Percentiles rank a stretch among this genome's conserved stretches.
Evolutionary conservation across 2,329 filamentous ascomycete genomes (phyloP).

Genomic region (Fusarium praegraminearum): DNA sequence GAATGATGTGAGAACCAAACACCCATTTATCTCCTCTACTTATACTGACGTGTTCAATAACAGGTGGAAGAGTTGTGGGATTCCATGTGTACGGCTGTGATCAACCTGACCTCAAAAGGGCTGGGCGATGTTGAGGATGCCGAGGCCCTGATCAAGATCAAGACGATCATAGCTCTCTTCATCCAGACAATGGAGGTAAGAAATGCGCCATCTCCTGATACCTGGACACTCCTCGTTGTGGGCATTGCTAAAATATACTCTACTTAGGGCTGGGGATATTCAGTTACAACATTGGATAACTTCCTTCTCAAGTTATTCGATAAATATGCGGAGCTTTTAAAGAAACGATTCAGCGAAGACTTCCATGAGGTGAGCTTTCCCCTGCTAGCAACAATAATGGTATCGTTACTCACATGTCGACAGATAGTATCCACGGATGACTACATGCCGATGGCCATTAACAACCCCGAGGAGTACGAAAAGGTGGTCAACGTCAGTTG

Average conservation of each 20-base stretch:
- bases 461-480: constrained; percentile 89
- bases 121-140: constrained; percentile 86
- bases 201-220: constrained; percentile 80
- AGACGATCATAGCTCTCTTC: constrained; percentile 91
- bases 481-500: constrained; percentile 97
- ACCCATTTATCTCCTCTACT: background rate
- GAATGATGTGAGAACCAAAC: constrained; percentile 75
- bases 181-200: constrained; percentile 98
- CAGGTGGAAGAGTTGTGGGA: constrained; percentile 99
- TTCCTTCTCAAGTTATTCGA: constrained; percentile 91
- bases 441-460: constrained; percentile 99
- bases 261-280: constrained; percentile 91
- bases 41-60: constrained; percentile 13
- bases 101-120: constrained; percentile 83
- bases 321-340: constrained; percentile 92
- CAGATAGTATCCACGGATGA: constrained; percentile 89
- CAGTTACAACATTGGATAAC: constrained; percentile 82
- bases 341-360: constrained; percentile 91
- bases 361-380: constrained; percentile 79
- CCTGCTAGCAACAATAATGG: background rate
- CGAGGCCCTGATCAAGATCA: constrained; percentile 92
- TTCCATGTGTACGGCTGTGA: constrained; percentile 92
- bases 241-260: constrained; percentile 80
- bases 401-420: constrained; percentile 12
- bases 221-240: background rate